Base-by-base conservation (phyloP, 352 stramenopile species). In the Globisporangium iwayamae region DNA sequence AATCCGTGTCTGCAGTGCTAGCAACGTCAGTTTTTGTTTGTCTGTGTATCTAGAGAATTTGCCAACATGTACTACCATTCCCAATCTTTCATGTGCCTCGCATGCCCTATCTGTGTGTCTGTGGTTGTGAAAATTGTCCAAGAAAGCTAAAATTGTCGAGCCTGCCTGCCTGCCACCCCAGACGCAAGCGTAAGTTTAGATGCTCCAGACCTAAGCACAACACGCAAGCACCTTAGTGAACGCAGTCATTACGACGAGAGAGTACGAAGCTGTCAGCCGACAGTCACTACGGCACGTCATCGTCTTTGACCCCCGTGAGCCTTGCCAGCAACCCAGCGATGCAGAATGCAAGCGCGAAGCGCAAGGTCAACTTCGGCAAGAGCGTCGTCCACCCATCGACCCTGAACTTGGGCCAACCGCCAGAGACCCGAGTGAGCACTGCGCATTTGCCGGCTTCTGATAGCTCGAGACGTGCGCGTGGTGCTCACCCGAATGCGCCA, bases 281-380 rank as follows among this genome's bases (percentile, higher is more conserved):
- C 36, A 41, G 36, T 41, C 9, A 41, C 36, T 11, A 4, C 36
- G 9, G 36, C 32, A 36, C 32, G 7, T 36, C 32, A 5, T 36
- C 32, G 32, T 36, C 32, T 36, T 36, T 8, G 32, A 36, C 32
- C 32, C 32, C 32, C 32, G 32, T 36, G 32, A 36, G 32, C 32
- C 32, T 36, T 36, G 48, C 4, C 14, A 22, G 51, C 13, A 30
- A 13, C 18, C 18, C 52, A 57, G 36, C 41, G 8, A 67, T 67
- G 55, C 53, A 67, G 16, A 56, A 60, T 30, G 57, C 38, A 51
- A 75, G 70, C 45, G 65, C 60, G 36, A 78, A 73, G 71, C 68
- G 71, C 38, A 74, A 73, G 69, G 68, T 60, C 9, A 62, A 73
- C 57, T 43, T 75, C 54, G 66, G 56, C 32, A 64, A 68, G 56